phyloP scores from a whole-genome alignment of 179 eudicot genomes.

The Camellia oleifera region DNA sequence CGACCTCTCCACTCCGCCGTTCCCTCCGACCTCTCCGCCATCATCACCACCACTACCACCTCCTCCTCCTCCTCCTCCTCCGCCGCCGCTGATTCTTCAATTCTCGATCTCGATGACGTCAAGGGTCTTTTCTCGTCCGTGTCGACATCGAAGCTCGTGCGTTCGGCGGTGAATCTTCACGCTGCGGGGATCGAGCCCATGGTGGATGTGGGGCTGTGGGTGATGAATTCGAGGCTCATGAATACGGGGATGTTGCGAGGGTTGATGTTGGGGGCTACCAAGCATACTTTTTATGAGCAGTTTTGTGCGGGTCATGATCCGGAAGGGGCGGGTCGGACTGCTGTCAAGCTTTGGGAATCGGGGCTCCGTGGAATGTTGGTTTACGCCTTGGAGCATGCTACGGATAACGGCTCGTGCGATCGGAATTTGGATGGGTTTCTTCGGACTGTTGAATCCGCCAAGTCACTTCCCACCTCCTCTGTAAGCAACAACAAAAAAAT shows the following conservation, averaged over 20 bases:
- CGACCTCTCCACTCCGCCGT: slow-evolving; percentile 15
- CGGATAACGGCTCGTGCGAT: slow-evolving; percentile 65
- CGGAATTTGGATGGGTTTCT: slow-evolving; percentile 44
- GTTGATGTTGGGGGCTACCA: slow-evolving; percentile 28
- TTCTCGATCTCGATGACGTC: slow-evolving; percentile 1
- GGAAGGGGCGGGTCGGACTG: slow-evolving; percentile 47
- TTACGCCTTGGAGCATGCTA: slow-evolving; percentile 80
- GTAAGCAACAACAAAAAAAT: slow-evolving; percentile 28
- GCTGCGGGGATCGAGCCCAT: slow-evolving; percentile 5
- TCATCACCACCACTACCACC: background rate
- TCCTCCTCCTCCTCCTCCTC: background rate
- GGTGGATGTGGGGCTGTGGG: slow-evolving; percentile 8
- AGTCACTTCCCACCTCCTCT: background rate
- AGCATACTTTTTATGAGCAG: slow-evolving; percentile 64
- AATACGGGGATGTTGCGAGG: slow-evolving; percentile 29
- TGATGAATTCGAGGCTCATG: slow-evolving; percentile 30
- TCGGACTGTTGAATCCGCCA: slow-evolving; percentile 11
- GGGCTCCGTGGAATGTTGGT: slow-evolving; percentile 71
- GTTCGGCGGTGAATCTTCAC: slow-evolving; percentile 44
- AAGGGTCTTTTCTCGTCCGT: slow-evolving; percentile 28
- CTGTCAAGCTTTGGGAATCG: slow-evolving; percentile 36
- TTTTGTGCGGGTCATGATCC: slow-evolving; percentile 70
- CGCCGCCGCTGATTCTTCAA: background rate
- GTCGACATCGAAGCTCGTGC: slow-evolving; percentile 15
- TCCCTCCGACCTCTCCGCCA: slow-evolving; percentile 5